These are phyloP conservation scores for Lactuca sativa DNA, from an alignment of 129 eudicot genomes.

Conservation along the genomic window DNA sequence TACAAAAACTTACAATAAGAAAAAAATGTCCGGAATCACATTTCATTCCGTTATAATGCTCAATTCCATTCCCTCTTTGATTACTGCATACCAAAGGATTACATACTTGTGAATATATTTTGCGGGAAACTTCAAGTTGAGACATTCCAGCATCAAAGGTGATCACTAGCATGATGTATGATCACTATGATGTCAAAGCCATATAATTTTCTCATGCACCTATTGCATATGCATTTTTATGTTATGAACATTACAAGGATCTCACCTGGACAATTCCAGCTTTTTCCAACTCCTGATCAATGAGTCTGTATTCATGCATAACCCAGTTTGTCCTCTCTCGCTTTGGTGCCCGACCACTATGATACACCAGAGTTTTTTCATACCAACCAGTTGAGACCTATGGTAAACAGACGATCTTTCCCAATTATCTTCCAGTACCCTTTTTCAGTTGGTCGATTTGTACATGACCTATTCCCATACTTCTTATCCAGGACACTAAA, in stretches of 20 bases:
- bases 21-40: too few species aligned
- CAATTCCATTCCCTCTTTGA: too few species aligned
- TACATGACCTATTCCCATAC: conserved; percentile 76
- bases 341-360: conserved; percentile 79
- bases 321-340: conserved; percentile 92
- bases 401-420: conserved; percentile 84
- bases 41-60: too few species aligned
- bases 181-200: neutral
- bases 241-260: conserved; percentile 6
- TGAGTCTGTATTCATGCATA: conserved; percentile 90
- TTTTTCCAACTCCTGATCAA: conserved; percentile 67
- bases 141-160: too few species aligned
- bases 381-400: conserved; percentile 63
- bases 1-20: too few species aligned
- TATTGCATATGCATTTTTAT: neutral
- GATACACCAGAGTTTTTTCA: conserved; percentile 93
- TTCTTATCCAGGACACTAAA: conserved; percentile 83
- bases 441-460: conserved; percentile 79
- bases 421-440: conserved; percentile 98
- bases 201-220: neutral
- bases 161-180: neutral
- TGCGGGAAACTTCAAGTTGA: too few species aligned
- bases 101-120: too few species aligned
- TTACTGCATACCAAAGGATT: too few species aligned
- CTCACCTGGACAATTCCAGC: conserved; percentile 72